These are phyloP conservation scores for Moesziomyces antarcticus DNA, from an alignment of 1,284 basidiomycete species.

Conservation along the genomic window DNA sequence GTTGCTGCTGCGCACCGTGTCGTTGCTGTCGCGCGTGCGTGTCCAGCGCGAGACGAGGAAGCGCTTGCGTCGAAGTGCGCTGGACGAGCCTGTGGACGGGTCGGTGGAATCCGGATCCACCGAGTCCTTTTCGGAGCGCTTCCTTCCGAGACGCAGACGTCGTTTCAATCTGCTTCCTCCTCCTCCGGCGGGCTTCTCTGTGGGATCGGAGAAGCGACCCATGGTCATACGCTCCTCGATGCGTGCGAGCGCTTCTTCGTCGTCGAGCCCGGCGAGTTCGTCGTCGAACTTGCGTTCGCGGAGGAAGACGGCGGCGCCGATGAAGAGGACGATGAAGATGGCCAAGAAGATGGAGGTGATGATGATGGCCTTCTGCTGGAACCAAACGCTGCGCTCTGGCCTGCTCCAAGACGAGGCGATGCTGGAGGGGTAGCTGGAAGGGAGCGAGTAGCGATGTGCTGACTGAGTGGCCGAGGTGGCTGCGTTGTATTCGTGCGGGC, in stretches of 20 bases:
- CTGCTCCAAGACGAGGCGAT: slow-evolving; percentile 55
- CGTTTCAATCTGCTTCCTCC: slow-evolving; percentile 26
- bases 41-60: slow-evolving; percentile 45
- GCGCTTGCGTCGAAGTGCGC: slow-evolving; percentile 31
- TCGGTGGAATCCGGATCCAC: slow-evolving; percentile 23
- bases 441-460: slow-evolving; percentile 38
- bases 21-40: slow-evolving; percentile 8
- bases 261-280: slow-evolving; percentile 44
- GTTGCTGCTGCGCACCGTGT: slow-evolving; percentile 24
- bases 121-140: slow-evolving; percentile 25
- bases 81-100: slow-evolving; percentile 43
- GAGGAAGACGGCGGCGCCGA: slow-evolving; percentile 64
- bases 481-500: slow-evolving; percentile 4
- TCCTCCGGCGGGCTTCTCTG: slow-evolving; percentile 18
- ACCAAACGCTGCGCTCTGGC: slow-evolving; percentile 58
- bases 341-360: slow-evolving; percentile 65
- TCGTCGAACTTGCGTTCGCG: slow-evolving; percentile 57
- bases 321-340: slow-evolving; percentile 66
- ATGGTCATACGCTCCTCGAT: slow-evolving; percentile 48
- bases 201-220: slow-evolving; percentile 21
- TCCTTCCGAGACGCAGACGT: slow-evolving; percentile 21
- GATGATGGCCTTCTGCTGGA: slow-evolving; percentile 63
- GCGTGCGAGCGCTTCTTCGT: slow-evolving; percentile 45
- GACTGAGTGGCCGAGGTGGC: slow-evolving; percentile 5
- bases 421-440: slow-evolving; percentile 49